phyloP scores from a whole-genome alignment of 116 monocot species.

The Zostera marina region DNA sequence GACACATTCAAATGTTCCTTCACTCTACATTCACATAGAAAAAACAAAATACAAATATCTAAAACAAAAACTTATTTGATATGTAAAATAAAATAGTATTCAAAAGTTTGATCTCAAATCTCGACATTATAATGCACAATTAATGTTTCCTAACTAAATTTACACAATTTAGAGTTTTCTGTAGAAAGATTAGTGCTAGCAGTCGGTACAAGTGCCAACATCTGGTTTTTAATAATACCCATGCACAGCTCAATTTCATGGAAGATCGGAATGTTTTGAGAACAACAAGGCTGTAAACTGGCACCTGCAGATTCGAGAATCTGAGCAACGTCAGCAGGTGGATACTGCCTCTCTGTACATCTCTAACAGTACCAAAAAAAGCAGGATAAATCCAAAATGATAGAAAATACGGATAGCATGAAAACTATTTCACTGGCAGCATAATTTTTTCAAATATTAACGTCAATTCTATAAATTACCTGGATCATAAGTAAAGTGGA shows the following conservation, averaged over 20 bases:
- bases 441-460: not conserved
- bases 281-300: constrained; percentile 57
- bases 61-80: constrained; percentile 6
- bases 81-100: not conserved
- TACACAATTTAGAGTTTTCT: constrained; percentile 7
- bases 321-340: constrained; percentile 87
- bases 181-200: constrained; percentile 5
- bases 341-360: constrained; percentile 68
- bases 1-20: not conserved
- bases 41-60: not conserved
- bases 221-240: constrained; percentile 89
- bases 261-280: constrained; percentile 58
- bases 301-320: constrained; percentile 68
- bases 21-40: constrained; percentile 1
- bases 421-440: no score
- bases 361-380: constrained; percentile 18
- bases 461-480: constrained; percentile 21
- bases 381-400: not conserved
- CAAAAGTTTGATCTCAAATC: no score
- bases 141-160: not conserved
- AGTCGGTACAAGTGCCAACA: constrained; percentile 78
- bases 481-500: constrained; percentile 76
- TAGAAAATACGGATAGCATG: no score
- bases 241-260: constrained; percentile 79
- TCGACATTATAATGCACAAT: no score